Evolutionary conservation across 1,139 yeast genomes (phyloP).

Genomic region (Oligophagozyma castellii): DNA sequence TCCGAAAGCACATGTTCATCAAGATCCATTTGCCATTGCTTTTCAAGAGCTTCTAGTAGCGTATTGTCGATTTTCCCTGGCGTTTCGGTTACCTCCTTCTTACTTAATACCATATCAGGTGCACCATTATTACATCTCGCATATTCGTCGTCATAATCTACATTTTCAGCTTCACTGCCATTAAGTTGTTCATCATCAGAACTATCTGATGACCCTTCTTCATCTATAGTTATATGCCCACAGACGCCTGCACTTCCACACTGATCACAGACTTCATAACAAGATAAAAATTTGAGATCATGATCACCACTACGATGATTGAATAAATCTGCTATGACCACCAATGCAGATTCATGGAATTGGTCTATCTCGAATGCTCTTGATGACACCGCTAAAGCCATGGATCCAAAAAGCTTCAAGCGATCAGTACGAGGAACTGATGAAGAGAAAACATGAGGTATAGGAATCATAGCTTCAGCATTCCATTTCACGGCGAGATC

Average conservation of each 20-base stretch:
- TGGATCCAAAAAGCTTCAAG: slow-evolving; percentile 35
- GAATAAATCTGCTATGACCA: slow-evolving; percentile 85
- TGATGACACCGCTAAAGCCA: slow-evolving; percentile 50
- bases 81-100: not conserved
- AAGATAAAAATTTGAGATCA: slow-evolving; percentile 62
- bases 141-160: slow-evolving; percentile 13
- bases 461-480: slow-evolving; percentile 21
- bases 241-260: slow-evolving; percentile 62
- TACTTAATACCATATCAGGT: not conserved
- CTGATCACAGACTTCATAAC: slow-evolving; percentile 51
- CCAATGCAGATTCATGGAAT: slow-evolving; percentile 60
- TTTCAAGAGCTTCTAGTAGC: slow-evolving; percentile 8
- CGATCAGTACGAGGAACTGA: too few species aligned
- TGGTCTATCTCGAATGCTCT: slow-evolving; percentile 72
- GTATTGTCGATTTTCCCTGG: slow-evolving; percentile 1
- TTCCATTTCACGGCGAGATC: slow-evolving; percentile 33
- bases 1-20: slow-evolving; percentile 28
- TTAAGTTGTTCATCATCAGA: slow-evolving; percentile 10
- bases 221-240: slow-evolving; percentile 28
- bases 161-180: slow-evolving; percentile 14
- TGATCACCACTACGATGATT: slow-evolving; percentile 49
- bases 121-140: slow-evolving; percentile 6
- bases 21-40: slow-evolving; percentile 5
- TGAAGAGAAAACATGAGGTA: too few species aligned
- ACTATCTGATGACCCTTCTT: slow-evolving; percentile 13